Percentiles rank a stretch among this genome's conserved stretches.
Conservation (phyloP, 2,329 filamentous ascomycete species). For the Curvularia sp. region DNA sequence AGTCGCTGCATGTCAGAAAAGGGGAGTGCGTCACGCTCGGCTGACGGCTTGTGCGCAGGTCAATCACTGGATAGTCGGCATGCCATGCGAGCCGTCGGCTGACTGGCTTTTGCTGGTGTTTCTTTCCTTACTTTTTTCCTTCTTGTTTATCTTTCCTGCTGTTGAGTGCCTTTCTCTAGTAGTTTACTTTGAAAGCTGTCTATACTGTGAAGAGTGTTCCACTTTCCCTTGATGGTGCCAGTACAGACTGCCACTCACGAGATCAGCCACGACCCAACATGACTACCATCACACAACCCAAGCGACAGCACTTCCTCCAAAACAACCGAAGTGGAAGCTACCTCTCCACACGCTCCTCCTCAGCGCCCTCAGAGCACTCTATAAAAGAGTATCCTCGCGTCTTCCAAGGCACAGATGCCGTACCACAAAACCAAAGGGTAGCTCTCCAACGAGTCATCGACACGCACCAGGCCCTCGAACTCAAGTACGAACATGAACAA, state of each 20-base stretch:
- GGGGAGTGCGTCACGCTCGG: conserved; percentile 20
- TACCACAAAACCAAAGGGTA: conserved; percentile 24
- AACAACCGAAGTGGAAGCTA: conserved; percentile 20
- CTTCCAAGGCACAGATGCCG: conserved; percentile 30
- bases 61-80: conserved; percentile 12
- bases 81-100: conserved; percentile 7
- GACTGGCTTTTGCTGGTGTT: conserved; percentile 6
- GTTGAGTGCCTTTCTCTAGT: not conserved
- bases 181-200: not conserved
- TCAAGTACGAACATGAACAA: conserved; percentile 10
- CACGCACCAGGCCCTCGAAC: conserved; percentile 26
- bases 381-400: not conserved
- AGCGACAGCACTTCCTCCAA: conserved; percentile 18
- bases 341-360: conserved; percentile 7
- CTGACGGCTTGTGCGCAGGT: conserved; percentile 18
- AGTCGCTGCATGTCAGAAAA: conserved; percentile 13
- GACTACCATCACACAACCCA: conserved; percentile 16
- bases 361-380: not conserved
- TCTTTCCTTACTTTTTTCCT: conserved; percentile 7
- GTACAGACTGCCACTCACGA: not conserved
- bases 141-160: not conserved
- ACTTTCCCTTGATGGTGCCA: not conserved
- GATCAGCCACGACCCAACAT: conserved; percentile 5
- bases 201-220: not conserved
- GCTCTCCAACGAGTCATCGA: conserved; percentile 27